Evolutionary conservation across 768 basidiomycete genomes (phyloP), one percentile per base, ranked within the genome.

Genomic region (Polyporus arcularius): DNA sequence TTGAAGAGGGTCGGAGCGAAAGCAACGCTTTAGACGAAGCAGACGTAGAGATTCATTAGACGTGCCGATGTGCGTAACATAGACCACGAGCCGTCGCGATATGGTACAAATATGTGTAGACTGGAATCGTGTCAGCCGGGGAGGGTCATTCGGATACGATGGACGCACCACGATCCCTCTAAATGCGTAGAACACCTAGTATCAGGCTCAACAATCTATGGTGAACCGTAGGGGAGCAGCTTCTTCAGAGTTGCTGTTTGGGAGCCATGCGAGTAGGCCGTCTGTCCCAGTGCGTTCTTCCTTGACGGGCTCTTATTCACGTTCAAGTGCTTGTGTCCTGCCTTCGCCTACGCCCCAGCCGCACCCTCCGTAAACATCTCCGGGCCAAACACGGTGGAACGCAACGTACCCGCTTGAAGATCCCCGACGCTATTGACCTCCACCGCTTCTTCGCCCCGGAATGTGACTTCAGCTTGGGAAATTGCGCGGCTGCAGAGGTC

Each of bases 381-480:
- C 5, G 18, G 28, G 14, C 26, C 4, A 18, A 18, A 26, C 8
- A 21, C 8, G 28, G 10, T 48, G 26, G 9, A 38, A 60, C 21
- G 40, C 1, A 28, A 75, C 86, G 46, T 61, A 92, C 90, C 66
- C 90, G 88, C 79, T 92, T 92, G 79, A 91, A 92, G 15, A 77
- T 71, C 47, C 71, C 78, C 16, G 83, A 85, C n/a, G 83, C 82
- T 47, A 91, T 73, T 3, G 87, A 86, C 58, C 83, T 78, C 89
- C 89, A 92, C 62, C 90, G 78, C 74, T 92, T 92, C 76, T 92
- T 92, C 26, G 90, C 82, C 10, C 90, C 90, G 3, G 85, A 87
- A 71, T 92, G 90, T 1, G 87, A 83, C 73, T 92, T 92, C 67
- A 92, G 75, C 75, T 92, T 92, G 55, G 90, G 90, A 56, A 85